Percentiles rank a stretch among this genome's conserved stretches.
Conservation (phyloP, 306 rosid genomes). For the Glycine tomentella region DNA sequence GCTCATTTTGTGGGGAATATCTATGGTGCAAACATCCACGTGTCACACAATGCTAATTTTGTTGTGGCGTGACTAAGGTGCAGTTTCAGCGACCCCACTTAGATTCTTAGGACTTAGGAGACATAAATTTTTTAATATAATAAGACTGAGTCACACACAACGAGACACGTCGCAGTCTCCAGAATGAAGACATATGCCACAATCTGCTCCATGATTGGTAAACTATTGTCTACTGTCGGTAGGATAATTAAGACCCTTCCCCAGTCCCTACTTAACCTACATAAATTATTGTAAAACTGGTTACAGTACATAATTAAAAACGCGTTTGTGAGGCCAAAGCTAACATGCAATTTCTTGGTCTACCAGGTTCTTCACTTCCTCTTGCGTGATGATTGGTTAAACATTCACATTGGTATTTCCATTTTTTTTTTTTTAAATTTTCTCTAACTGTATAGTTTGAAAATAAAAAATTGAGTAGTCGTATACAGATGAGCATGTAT, state of each 20-base stretch:
- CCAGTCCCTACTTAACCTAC: conserved; percentile 33
- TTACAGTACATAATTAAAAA: neutral
- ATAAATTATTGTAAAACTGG: neutral
- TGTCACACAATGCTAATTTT: conserved; percentile 1
- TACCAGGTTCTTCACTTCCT: neutral
- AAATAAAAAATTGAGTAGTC: neutral
- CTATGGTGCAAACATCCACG: neutral
- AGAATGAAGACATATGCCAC: conserved; percentile 29
- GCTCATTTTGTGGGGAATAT: neutral
- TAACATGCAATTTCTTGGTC: neutral
- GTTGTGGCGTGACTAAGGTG: no score
- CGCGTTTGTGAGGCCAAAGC: conserved; percentile 11
- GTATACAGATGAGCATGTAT: neutral
- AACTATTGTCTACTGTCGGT: neutral
- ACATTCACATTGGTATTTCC: neutral
- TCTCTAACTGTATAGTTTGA: neutral
- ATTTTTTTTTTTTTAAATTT: no score
- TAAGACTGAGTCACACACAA: neutral
- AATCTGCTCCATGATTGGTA: conserved; percentile 17
- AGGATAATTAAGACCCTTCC: neutral
- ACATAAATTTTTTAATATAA: neutral
- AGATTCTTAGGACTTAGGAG: neutral
- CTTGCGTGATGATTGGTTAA: neutral
- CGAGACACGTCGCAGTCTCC: conserved; percentile 13
- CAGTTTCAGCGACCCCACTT: conserved; percentile 8